Conservation (phyloP, 345 rosid species). For the Capsella bursapastoris region DNA sequence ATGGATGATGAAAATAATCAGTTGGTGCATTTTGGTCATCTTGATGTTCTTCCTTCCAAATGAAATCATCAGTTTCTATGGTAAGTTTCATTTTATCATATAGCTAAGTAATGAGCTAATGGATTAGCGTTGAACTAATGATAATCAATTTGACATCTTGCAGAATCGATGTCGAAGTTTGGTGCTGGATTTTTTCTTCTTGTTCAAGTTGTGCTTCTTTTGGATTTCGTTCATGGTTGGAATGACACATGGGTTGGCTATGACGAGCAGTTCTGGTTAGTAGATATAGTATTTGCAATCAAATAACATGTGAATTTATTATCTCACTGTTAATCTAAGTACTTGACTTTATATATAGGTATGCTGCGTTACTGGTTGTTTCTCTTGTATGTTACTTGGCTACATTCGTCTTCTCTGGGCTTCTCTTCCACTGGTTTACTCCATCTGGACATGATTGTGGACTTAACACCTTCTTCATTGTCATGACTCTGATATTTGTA, state of each 20-base stretch:
- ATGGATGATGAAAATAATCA: constrained; percentile 95
- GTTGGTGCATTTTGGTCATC: constrained; percentile 87
- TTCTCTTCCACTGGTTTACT: constrained; percentile 96
- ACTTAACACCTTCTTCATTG: constrained; percentile 84
- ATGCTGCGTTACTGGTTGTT: constrained; percentile 72
- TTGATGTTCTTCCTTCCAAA: constrained; percentile 97
- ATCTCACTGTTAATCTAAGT: constrained; percentile 15
- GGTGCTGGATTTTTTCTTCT: constrained; percentile 98
- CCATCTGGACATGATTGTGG: constrained; percentile 99
- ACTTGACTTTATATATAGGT: constrained; percentile 55
- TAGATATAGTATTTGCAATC: constrained; percentile 1
- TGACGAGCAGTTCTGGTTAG: constrained; percentile 97
- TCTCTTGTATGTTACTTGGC: constrained; percentile 87
- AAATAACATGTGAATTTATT: constrained; percentile 3
- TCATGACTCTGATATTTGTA: constrained; percentile 69
- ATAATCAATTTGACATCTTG: constrained; percentile 29
- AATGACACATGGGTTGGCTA: constrained; percentile 99
- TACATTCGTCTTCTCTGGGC: constrained; percentile 88
- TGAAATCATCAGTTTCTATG: constrained; percentile 87
- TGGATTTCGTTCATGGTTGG: constrained; percentile 99
- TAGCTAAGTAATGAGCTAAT: background rate
- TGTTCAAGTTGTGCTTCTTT: constrained; percentile 96
- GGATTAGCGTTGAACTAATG: background rate
- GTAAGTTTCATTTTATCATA: constrained; percentile 46
- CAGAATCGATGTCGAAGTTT: constrained; percentile 90